Conservation (phyloP, 202 grass and related monocot genomes). For the Schoenoplectus tabernaemontani region DNA sequence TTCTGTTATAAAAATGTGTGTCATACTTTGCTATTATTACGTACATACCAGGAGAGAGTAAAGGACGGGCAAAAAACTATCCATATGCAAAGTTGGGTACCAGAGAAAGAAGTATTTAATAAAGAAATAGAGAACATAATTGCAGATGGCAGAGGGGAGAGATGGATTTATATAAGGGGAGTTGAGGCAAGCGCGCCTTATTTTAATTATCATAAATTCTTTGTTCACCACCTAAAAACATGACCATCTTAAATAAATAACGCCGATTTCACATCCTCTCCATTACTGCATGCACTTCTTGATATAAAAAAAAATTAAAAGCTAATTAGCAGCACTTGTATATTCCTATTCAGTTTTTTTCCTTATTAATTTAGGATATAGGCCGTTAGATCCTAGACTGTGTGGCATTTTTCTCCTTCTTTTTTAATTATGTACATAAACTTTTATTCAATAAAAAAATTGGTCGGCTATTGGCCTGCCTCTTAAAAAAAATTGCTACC, state of each 20-base stretch:
- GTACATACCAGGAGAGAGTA: slow-evolving; percentile 53
- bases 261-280: background rate
- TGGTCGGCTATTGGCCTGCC: no score
- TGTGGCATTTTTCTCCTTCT: no score
- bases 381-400: no score
- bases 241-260: slow-evolving; percentile 6
- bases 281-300: background rate
- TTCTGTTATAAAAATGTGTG: background rate
- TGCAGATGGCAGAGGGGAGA: background rate
- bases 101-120: background rate
- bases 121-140: background rate
- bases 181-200: background rate
- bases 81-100: slow-evolving; percentile 9
- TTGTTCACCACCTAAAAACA: slow-evolving; percentile 20
- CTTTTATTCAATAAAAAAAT: no score
- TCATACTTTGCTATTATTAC: background rate
- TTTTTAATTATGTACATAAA: no score
- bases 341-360: no score
- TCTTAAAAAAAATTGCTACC: no score
- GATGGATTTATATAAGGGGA: background rate
- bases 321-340: no score
- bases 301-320: background rate
- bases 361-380: no score
- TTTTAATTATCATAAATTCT: background rate
- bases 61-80: slow-evolving; percentile 23